These are phyloP conservation scores for Gynochthodes officinalis DNA, from an alignment of 257 asterid species.

Conservation along the genomic window DNA sequence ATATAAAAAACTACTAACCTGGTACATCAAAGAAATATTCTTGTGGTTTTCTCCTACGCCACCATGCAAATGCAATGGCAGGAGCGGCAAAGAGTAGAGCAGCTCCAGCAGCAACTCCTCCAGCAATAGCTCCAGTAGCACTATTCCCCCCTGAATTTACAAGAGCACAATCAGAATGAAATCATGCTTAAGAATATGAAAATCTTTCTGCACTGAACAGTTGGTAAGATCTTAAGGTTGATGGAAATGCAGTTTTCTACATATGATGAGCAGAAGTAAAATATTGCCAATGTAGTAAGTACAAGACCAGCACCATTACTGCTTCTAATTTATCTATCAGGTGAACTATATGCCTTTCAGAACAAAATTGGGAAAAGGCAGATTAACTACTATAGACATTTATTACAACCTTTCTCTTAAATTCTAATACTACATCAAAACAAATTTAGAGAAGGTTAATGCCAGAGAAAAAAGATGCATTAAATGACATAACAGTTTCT, in stretches of 20 bases:
- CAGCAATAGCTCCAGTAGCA: conserved; percentile 55
- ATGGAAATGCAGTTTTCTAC: neutral
- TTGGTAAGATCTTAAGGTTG: neutral
- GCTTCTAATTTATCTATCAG: neutral
- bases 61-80: conserved; percentile 56
- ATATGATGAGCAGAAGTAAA: neutral
- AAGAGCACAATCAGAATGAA: neutral
- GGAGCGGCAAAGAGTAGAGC: conserved; percentile 56
- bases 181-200: neutral
- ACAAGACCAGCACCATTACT: neutral
- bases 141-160: conserved; percentile 38
- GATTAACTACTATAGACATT: neutral
- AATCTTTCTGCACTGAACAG: neutral
- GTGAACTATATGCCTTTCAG: neutral
- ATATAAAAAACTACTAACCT: conserved; percentile 24
- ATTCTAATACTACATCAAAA: neutral
- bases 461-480: neutral
- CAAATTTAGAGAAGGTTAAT: neutral
- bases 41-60: conserved; percentile 51
- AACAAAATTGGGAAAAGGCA: neutral
- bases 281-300: neutral
- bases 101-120: conserved; percentile 62
- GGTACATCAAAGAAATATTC: conserved; percentile 57
- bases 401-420: neutral
- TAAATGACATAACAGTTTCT: neutral